Percentiles rank a stretch among this genome's conserved stretches.
phyloP scores from a whole-genome alignment of 345 rosid genomes.

The Eucalyptus sp. region DNA sequence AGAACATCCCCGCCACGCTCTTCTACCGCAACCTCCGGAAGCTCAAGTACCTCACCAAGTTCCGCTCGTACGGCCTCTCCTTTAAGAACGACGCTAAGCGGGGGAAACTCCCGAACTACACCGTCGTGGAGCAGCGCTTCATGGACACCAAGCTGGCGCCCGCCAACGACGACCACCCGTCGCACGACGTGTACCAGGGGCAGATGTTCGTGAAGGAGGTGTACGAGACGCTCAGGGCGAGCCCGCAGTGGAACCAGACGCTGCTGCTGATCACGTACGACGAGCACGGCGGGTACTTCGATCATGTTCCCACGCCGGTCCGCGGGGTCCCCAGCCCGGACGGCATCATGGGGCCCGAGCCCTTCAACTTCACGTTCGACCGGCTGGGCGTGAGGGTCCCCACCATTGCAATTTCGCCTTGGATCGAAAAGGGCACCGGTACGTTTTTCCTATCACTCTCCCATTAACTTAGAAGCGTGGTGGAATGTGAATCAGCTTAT shows the following conservation, averaged over 20 bases:
- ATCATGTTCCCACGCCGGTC: conserved; percentile 84
- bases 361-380: too few relatives aligned
- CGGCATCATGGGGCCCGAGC: too few relatives aligned
- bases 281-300: conserved; percentile 76
- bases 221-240: conserved; percentile 29
- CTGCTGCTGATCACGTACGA: conserved; percentile 75
- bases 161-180: conserved; percentile 85
- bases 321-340: conserved; percentile 62
- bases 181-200: conserved; percentile 86
- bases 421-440: too few relatives aligned
- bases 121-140: conserved; percentile 86
- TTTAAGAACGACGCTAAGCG: conserved; percentile 43
- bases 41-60: conserved; percentile 38
- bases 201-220: conserved; percentile 49
- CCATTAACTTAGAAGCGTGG: background rate
- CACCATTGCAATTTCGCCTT: too few relatives aligned
- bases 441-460: too few relatives aligned
- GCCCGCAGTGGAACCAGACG: conserved; percentile 90
- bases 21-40: conserved; percentile 66
- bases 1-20: conserved; percentile 76
- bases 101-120: conserved; percentile 63
- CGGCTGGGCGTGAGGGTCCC: too few relatives aligned
- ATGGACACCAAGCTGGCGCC: conserved; percentile 39
- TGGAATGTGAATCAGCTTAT: background rate
- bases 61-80: conserved; percentile 29